A percentile compares a stretch with the other conserved stretches of the same genome.
phyloP scores from a whole-genome alignment of 2,329 filamentous ascomycete species.

The Elsinoe arachidis region DNA sequence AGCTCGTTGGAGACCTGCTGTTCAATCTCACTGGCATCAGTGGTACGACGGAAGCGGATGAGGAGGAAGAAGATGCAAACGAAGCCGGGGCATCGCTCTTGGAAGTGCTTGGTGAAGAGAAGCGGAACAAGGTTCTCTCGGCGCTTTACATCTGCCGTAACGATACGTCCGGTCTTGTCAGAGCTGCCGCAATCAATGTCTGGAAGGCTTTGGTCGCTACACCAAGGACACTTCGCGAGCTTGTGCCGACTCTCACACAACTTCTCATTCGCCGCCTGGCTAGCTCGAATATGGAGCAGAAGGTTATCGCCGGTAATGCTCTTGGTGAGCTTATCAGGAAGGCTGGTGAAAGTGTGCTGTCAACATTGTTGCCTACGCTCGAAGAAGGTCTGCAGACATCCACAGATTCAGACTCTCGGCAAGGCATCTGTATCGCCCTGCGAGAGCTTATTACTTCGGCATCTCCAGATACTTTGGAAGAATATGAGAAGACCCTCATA shows the following conservation, averaged over 20 bases:
- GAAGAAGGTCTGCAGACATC: conserved; percentile 84
- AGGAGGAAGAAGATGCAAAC: conserved; percentile 69
- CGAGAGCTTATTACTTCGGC: conserved; percentile 88
- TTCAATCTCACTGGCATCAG: conserved; percentile 97
- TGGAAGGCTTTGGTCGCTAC: conserved; percentile 96
- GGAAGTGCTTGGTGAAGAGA: conserved; percentile 89
- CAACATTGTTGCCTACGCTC: conserved; percentile 78
- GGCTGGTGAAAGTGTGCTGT: conserved; percentile 85
- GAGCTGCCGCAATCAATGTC: conserved; percentile 78
- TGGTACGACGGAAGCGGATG: conserved; percentile 64
- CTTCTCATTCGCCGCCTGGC: conserved; percentile 89
- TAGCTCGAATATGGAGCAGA: conserved; percentile 96
- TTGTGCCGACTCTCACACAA: conserved; percentile 89
- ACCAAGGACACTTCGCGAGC: conserved; percentile 84
- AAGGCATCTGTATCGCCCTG: conserved; percentile 94
- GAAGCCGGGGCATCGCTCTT: conserved; percentile 90
- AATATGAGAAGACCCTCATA: conserved; percentile 90
- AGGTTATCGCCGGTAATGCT: conserved; percentile 95
- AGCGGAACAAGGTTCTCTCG: conserved; percentile 94
- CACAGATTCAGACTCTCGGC: conserved; percentile 83
- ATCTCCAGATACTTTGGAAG: conserved; percentile 77
- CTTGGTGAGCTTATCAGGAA: conserved; percentile 94
- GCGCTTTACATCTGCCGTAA: conserved; percentile 94
- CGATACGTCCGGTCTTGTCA: conserved; percentile 87
- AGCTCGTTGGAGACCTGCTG: conserved; percentile 88